Evolutionary conservation across 1,284 basidiomycete species (phyloP).

Genomic region (Peniophora sp.): DNA sequence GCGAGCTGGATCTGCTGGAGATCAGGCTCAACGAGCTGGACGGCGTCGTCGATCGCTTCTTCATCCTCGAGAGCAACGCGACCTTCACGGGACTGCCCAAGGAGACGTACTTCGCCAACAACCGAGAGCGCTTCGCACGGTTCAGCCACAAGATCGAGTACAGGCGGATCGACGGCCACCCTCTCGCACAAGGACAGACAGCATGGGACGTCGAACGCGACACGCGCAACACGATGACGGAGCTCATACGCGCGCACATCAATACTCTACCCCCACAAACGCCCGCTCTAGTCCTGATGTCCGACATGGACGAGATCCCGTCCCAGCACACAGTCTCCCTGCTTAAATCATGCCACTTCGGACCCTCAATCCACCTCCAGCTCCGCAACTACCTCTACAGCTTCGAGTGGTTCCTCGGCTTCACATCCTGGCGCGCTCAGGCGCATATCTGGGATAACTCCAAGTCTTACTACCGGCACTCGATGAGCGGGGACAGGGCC

Average conservation of each 20-base stretch:
- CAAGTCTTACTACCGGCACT: conserved; percentile 42
- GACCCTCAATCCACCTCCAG: conserved; percentile 49
- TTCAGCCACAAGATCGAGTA: conserved; percentile 52
- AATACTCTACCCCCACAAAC: conserved; percentile 14
- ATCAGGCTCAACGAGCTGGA: conserved; percentile 61
- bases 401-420: conserved; percentile 53
- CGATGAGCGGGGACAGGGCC: conserved; percentile 40
- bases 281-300: conserved; percentile 50
- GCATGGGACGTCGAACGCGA: conserved; percentile 29
- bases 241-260: conserved; percentile 31
- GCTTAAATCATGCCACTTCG: conserved; percentile 51
- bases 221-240: conserved; percentile 34
- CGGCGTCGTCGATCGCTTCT: conserved; percentile 52
- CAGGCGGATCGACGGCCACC: conserved; percentile 21
- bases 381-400: conserved; percentile 60
- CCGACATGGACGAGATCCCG: conserved; percentile 67
- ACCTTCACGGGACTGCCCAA: conserved; percentile 59
- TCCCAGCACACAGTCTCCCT: conserved; percentile 47
- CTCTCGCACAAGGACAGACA: conserved; percentile 10
- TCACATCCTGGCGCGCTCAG: conserved; percentile 48
- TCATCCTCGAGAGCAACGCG: conserved; percentile 58
- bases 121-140: conserved; percentile 39
- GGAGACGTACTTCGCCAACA: conserved; percentile 40
- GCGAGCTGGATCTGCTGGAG: conserved; percentile 64
- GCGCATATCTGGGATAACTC: conserved; percentile 37